These are phyloP conservation scores for Colletotrichum magnum DNA, from an alignment of 2,329 filamentous ascomycete species.

Conservation along the genomic window DNA sequence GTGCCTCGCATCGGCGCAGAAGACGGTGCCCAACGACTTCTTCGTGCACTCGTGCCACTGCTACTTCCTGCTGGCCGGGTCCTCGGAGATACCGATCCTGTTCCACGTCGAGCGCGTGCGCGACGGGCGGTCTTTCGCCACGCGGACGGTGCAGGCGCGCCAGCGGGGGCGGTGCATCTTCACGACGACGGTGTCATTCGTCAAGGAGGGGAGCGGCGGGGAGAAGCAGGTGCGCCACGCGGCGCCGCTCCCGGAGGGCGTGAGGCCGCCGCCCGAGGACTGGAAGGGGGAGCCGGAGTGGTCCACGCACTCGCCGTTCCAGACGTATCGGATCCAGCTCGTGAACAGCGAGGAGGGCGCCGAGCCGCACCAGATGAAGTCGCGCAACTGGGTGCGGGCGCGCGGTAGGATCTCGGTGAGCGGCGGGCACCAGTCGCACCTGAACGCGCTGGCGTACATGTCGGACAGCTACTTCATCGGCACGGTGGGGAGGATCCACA, in stretches of 20 bases:
- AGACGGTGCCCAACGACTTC: constrained; percentile 86
- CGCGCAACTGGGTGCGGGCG: constrained; percentile 78
- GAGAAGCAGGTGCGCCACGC: constrained; percentile 74
- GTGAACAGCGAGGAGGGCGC: constrained; percentile 60
- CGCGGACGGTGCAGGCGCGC: constrained; percentile 94
- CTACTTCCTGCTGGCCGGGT: constrained; percentile 96
- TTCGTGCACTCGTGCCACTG: constrained; percentile 97
- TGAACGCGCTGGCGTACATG: constrained; percentile 93
- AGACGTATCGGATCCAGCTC: constrained; percentile 60
- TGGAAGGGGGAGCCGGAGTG: constrained; percentile 62
- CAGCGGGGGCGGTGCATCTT: constrained; percentile 93
- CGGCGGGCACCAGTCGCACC: constrained; percentile 84
- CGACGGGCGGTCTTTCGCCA: constrained; percentile 90
- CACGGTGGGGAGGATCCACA: constrained; percentile 85
- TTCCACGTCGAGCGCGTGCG: constrained; percentile 97
- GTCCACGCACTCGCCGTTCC: constrained; percentile 64
- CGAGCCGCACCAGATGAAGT: constrained; percentile 31
- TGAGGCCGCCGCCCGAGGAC: constrained; percentile 53
- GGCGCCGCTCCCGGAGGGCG: constrained; percentile 66
- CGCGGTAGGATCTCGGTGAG: constrained; percentile 79
- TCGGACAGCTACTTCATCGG: constrained; percentile 95
- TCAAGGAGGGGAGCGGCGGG: constrained; percentile 73
- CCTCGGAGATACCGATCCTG: constrained; percentile 85
- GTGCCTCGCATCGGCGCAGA: constrained; percentile 87
- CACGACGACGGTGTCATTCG: constrained; percentile 94